A percentile compares a stretch with the other conserved stretches of the same genome.
Conservation (phyloP, 1,284 basidiomycete genomes). For the Cutaneotrichosporon daszewskae region DNA sequence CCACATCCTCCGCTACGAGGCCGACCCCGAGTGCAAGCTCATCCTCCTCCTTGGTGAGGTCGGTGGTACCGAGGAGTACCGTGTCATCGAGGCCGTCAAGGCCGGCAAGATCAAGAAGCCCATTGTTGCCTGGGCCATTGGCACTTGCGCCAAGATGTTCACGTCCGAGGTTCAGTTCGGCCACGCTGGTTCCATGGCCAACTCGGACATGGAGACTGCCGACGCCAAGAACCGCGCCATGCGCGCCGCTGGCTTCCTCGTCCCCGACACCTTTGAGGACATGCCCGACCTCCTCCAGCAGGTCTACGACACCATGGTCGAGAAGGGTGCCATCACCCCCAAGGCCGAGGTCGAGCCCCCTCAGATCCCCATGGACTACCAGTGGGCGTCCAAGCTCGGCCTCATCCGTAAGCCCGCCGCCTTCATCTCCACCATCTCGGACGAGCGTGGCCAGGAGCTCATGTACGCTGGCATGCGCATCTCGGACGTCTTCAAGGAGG, state of each 20-base stretch:
- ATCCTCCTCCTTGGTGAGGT: conserved; percentile 98
- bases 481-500: conserved; percentile 96
- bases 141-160: conserved; percentile 99
- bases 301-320: conserved; percentile 79
- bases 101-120: conserved; percentile 92
- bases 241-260: conserved; percentile 91
- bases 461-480: conserved; percentile 99
- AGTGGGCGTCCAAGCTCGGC: conserved; percentile 97
- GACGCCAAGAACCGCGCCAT: conserved; percentile 96
- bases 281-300: conserved; percentile 76
- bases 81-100: conserved; percentile 97
- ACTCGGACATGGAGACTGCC: conserved; percentile 94
- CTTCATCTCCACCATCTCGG: conserved; percentile 99
- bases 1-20: conserved; percentile 95
- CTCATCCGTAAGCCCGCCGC: conserved; percentile 98
- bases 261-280: conserved; percentile 97
- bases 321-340: conserved; percentile 63
- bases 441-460: conserved; percentile 97
- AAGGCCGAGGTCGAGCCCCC: conserved; percentile 82
- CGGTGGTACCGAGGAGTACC: conserved; percentile 98
- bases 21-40: conserved; percentile 96
- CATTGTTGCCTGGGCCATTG: conserved; percentile 98
- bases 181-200: conserved; percentile 96
- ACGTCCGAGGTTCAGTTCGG: conserved; percentile 98
- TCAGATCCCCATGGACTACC: conserved; percentile 99